Evolutionary conservation across 805 yeast genomes (phyloP).

Genomic region (Yarrowia porcina): DNA sequence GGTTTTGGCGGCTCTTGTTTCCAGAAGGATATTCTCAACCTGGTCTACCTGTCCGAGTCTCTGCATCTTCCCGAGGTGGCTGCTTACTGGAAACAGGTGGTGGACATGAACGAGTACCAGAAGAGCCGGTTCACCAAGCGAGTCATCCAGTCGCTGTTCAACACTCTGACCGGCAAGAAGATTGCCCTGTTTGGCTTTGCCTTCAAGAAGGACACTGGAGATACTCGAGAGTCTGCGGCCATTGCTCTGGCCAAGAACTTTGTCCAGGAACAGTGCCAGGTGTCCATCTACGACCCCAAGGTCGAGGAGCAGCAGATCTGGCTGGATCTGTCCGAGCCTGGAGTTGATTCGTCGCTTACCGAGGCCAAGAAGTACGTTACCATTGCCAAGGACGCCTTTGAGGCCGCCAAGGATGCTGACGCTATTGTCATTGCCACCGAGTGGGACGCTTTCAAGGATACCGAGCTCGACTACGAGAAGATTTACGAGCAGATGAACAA

Average conservation of each 20-base stretch:
- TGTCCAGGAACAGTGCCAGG: constrained; percentile 35
- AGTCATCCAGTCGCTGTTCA: constrained; percentile 34
- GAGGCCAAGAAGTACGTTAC: constrained; percentile 31
- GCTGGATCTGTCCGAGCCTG: constrained; percentile 23
- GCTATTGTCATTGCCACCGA: constrained; percentile 36
- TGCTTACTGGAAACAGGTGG: constrained; percentile 28
- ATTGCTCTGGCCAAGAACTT: constrained; percentile 34
- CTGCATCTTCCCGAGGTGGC: constrained; percentile 37
- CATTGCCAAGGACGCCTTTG: constrained; percentile 31
- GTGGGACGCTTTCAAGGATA: constrained; percentile 37
- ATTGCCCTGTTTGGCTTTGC: constrained; percentile 37
- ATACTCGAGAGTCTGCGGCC: constrained; percentile 37
- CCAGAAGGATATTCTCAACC: constrained; percentile 36
- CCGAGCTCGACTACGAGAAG: constrained; percentile 34
- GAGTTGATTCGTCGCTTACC: constrained; percentile 24
- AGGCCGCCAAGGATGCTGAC: constrained; percentile 35
- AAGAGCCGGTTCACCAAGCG: constrained; percentile 35
- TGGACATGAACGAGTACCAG: constrained; percentile 38
- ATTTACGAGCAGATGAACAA: constrained; percentile 34
- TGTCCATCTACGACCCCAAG: constrained; percentile 37
- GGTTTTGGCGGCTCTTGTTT: constrained; percentile 38
- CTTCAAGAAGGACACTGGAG: constrained; percentile 38
- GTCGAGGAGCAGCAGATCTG: constrained; percentile 35
- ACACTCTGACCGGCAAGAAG: constrained; percentile 35
- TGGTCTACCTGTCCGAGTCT: constrained; percentile 36